These are phyloP conservation scores for Coffea eugenioides DNA, from an alignment of 257 asterid genomes.

Conservation along the genomic window DNA sequence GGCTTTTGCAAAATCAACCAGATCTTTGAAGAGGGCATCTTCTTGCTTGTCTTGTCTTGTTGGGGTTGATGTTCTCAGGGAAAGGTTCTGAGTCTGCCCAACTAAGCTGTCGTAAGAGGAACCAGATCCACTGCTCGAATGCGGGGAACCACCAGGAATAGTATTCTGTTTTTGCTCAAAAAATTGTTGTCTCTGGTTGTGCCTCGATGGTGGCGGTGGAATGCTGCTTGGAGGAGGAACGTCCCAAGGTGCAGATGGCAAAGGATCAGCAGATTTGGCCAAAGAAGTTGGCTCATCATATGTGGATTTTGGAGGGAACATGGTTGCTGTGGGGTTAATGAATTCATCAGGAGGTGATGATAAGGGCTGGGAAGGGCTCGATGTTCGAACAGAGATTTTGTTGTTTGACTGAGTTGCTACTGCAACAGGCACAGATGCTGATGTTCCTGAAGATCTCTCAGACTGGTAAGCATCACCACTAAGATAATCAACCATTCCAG, in stretches of 20 bases:
- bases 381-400: slow-evolving; percentile 30
- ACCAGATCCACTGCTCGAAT: slow-evolving; percentile 54
- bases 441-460: slow-evolving; percentile 42
- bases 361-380: slow-evolving; percentile 38
- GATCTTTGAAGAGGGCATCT: slow-evolving; percentile 83
- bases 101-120: slow-evolving; percentile 68
- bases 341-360: slow-evolving; percentile 52
- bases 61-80: slow-evolving; percentile 53
- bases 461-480: slow-evolving; percentile 77
- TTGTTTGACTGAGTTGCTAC: slow-evolving; percentile 43
- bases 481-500: slow-evolving; percentile 64
- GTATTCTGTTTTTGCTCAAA: slow-evolving; percentile 59
- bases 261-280: slow-evolving; percentile 50
- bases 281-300: slow-evolving; percentile 37
- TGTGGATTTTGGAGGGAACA: slow-evolving; percentile 51
- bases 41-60: slow-evolving; percentile 66
- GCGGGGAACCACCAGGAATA: slow-evolving; percentile 37
- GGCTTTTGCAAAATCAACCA: slow-evolving; percentile 89
- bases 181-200: slow-evolving; percentile 86
- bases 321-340: slow-evolving; percentile 74
- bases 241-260: slow-evolving; percentile 63
- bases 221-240: slow-evolving; percentile 40
- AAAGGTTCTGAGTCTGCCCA: slow-evolving; percentile 71
- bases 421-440: slow-evolving; percentile 41
- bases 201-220: slow-evolving; percentile 77